Conservation (phyloP, 805 yeast species). For the Candida awuae region DNA sequence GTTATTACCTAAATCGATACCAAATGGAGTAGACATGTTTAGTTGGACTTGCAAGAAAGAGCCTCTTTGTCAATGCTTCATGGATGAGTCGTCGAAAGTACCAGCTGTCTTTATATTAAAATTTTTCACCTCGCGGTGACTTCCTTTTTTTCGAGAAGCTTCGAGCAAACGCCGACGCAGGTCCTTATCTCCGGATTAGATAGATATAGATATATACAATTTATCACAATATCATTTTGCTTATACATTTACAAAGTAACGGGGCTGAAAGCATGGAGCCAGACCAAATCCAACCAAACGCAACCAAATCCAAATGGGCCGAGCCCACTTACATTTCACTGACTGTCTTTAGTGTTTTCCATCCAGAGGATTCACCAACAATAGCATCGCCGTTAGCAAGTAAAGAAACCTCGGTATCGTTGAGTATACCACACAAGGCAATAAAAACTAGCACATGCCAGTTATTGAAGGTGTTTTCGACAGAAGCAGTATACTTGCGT, state of each 20-base stretch:
- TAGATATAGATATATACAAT: no score
- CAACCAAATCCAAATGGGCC: no score
- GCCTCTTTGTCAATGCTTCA: no score
- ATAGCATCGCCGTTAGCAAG: background rate
- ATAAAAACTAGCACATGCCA: slow-evolving; percentile 64
- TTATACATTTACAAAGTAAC: no score
- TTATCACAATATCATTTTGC: no score
- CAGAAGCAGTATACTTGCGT: slow-evolving; percentile 15
- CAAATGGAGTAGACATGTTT: slow-evolving; percentile 85
- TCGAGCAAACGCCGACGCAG: slow-evolving; percentile 2
- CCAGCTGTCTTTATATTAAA: background rate
- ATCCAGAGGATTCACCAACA: slow-evolving; percentile 38
- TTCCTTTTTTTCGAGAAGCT: slow-evolving; percentile 4
- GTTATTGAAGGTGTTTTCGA: slow-evolving; percentile 34
- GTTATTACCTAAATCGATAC: slow-evolving; percentile 95
- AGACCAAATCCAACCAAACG: no score
- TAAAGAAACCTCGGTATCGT: background rate
- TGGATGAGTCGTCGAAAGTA: no score
- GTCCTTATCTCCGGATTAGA: no score
- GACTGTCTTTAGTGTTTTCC: slow-evolving; percentile 72
- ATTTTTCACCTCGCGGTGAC: background rate
- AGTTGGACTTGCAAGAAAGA: no score
- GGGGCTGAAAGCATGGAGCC: no score
- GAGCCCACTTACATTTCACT: slow-evolving; percentile 16
- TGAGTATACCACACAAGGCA: background rate